A percentile compares a stretch with the other conserved stretches of the same genome.
These are phyloP conservation scores for Colletotrichum gigasporum DNA, from an alignment of 2,329 filamentous ascomycete genomes.

Conservation along the genomic window DNA sequence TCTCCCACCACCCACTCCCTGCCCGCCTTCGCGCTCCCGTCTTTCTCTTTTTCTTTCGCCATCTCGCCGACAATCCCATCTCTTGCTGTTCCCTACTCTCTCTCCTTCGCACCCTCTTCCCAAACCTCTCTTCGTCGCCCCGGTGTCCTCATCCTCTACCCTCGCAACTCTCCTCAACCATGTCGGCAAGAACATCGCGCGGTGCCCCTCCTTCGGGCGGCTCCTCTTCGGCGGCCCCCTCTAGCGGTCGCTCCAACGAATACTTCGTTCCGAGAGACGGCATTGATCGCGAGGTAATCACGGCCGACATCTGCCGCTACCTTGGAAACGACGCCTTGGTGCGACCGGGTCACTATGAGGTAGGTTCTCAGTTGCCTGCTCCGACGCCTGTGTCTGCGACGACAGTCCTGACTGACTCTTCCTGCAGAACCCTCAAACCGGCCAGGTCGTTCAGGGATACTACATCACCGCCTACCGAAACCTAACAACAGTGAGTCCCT, in stretches of 20 bases:
- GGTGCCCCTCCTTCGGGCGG: constrained; percentile 39
- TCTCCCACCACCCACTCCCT: constrained; percentile 39
- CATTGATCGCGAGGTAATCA: constrained; percentile 86
- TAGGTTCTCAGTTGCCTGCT: constrained; percentile 50
- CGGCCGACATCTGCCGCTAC: constrained; percentile 85
- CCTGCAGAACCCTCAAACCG: constrained; percentile 60
- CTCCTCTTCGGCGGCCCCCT: constrained; percentile 45
- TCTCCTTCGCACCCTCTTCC: constrained; percentile 35
- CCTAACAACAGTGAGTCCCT: constrained; percentile 73
- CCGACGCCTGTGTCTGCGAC: neutral
- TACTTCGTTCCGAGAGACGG: constrained; percentile 84
- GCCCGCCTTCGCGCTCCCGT: constrained; percentile 39
- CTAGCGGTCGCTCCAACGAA: constrained; percentile 71
- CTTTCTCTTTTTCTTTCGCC: constrained; percentile 40
- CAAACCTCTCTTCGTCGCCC: constrained; percentile 21
- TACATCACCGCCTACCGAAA: constrained; percentile 84
- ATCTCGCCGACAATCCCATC: constrained; percentile 39
- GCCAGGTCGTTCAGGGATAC: constrained; percentile 75
- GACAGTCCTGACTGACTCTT: constrained; percentile 8
- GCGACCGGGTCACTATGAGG: constrained; percentile 78
- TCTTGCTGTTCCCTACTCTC: constrained; percentile 36
- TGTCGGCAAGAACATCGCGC: constrained; percentile 52
- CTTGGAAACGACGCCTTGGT: constrained; percentile 85
- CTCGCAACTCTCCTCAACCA: constrained; percentile 42
- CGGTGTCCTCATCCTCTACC: constrained; percentile 28